Evolutionary conservation across 2,329 filamentous ascomycete species (phyloP), one percentile per base, ranked within the genome.

Genomic region (Plenodomus biglobosus): DNA sequence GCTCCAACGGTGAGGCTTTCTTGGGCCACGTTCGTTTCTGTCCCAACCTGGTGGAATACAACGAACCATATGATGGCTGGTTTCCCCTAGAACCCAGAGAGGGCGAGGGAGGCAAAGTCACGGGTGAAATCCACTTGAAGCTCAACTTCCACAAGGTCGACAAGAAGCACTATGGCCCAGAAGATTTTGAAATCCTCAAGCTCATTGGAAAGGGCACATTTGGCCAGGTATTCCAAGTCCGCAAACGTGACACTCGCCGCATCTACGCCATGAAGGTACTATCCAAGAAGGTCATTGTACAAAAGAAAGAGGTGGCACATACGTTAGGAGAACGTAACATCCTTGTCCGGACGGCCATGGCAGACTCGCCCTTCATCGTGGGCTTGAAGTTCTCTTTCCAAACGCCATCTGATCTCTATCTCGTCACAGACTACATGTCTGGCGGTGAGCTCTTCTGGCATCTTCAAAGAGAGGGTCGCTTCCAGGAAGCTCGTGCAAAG

Each of bases 361-460:
- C 92, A 1, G 91, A 97, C 57, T 99, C 94, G 15, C 90, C 92
- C 0, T 99, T 99, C 68, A 99, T 99, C 54, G 94, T 99, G 35
- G 92, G 92, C 7, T 80, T 99, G 64, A 99, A 99, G 68, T 99
- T 97, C 70, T 97, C 94, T 0, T 99, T 99, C 78, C 94, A 99
- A 72, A 97, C 94, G 0, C 90, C 92, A 1, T 94, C 92, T 3
- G 94, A 99, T 72, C 82, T 99, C 1, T 97, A 97, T 70, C 80
- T 99, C n/a, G 94, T 99, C 13, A 97, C 94, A 4, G 94, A 97
- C 70, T 99, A 96, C 77, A 97, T 99, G 94, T 99, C 94, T 15
- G 94, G 94, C 34, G 94, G 94, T 48, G 94, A 99, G 73, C 80
- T 99, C 1, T 99, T 99, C 75, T 99, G 94, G 92, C 94, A 99